A percentile compares a stretch with the other conserved stretches of the same genome.
Conservation (phyloP, 352 stramenopile species). For the Globisporangium parvum region DNA sequence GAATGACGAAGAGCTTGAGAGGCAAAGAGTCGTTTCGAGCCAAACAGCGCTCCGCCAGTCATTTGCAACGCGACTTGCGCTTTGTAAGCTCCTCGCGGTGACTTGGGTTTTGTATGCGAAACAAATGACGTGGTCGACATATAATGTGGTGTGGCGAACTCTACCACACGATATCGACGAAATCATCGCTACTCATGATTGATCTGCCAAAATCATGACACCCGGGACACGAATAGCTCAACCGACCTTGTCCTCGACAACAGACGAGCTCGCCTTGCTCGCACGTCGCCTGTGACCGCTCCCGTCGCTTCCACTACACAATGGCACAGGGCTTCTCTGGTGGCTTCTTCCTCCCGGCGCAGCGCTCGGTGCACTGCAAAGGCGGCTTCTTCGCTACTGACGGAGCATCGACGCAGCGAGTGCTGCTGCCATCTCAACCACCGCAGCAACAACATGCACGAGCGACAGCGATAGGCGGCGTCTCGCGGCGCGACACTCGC, state of each 20-base stretch:
- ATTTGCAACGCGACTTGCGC: background rate
- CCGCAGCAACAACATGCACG: conserved; percentile 1
- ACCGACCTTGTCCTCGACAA: too few relatives aligned
- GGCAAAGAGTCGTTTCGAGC: background rate
- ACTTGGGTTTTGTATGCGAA: background rate
- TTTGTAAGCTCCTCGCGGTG: background rate
- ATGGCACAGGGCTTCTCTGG: conserved; percentile 33
- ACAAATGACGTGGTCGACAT: background rate
- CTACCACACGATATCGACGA: too few relatives aligned
- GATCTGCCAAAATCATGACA: too few relatives aligned
- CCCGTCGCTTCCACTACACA: background rate
- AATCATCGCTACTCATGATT: background rate
- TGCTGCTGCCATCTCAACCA: background rate
- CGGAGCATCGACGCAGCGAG: background rate
- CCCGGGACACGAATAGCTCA: too few relatives aligned
- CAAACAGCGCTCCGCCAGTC: conserved; percentile 4
- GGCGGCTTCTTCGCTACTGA: conserved; percentile 46
- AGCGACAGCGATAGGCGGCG: background rate
- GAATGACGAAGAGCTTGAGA: background rate
- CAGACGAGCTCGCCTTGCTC: too few relatives aligned
- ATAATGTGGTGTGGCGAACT: too few relatives aligned
- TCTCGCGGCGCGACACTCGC: background rate
- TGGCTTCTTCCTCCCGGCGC: conserved; percentile 51
- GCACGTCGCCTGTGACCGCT: too few relatives aligned
- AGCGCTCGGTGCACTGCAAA: conserved; percentile 47